phyloP scores from a whole-genome alignment of 495 filamentous ascomycete species.

The Aspergillus indologenus region DNA sequence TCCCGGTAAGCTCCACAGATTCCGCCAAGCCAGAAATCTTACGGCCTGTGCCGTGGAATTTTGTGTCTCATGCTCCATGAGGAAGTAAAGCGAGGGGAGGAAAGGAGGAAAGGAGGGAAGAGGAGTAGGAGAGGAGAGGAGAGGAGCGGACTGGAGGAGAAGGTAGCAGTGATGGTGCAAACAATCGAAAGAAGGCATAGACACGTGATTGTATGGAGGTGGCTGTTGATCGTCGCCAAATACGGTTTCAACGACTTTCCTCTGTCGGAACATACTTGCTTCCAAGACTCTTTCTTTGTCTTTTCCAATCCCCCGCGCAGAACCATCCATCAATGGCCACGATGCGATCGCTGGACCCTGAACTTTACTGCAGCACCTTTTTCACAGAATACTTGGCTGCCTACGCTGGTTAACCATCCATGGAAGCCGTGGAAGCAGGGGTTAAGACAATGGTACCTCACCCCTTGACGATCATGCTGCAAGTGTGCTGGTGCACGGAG shows the following conservation, averaged over 20 bases:
- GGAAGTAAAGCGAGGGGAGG: constrained; percentile 1
- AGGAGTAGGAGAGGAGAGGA: too few relatives aligned
- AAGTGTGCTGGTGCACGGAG: background rate
- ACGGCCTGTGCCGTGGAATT: constrained; percentile 7
- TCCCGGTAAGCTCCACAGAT: background rate
- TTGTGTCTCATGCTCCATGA: constrained; percentile 6
- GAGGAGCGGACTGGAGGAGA: too few relatives aligned
- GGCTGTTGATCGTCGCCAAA: constrained; percentile 3
- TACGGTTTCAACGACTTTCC: constrained; percentile 2
- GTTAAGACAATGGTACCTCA: constrained; percentile 3
- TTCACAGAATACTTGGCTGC: constrained; percentile 1
- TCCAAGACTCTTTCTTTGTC: background rate
- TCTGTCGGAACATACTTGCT: constrained; percentile 1
- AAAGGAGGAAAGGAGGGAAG: background rate
- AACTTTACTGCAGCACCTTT: background rate
- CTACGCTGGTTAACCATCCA: background rate
- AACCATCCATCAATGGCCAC: background rate
- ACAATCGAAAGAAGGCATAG: background rate
- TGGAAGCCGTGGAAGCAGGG: constrained; percentile 4
- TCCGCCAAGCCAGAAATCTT: constrained; percentile 4
- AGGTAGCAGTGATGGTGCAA: background rate
- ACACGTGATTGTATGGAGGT: background rate
- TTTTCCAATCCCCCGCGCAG: background rate
- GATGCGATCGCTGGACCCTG: background rate
- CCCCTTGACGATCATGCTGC: constrained; percentile 5